Base-by-base conservation (phyloP, 768 basidiomycete species). In the Clitopilus hobsonii region DNA sequence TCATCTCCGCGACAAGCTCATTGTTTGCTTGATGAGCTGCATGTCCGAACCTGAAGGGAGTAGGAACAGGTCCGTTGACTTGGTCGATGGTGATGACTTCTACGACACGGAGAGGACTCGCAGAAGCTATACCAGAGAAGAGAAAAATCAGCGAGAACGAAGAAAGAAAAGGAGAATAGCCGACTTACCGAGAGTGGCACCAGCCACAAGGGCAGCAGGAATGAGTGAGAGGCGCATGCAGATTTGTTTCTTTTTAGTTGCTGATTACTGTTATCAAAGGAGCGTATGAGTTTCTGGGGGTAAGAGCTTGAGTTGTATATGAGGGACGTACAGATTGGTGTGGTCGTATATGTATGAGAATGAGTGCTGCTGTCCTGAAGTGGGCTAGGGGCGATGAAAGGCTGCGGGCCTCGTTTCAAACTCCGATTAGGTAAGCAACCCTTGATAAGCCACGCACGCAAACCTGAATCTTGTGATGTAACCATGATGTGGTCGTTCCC, bases 41-140 rank as follows among this genome's bases (percentile, higher is more conserved):
- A 49, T 70, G 70, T 11, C 75, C 77, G 41, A 74, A 67, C 11
- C 75, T 76, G 47, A 74, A 67, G 52, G 72, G 74, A 38, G 77
- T 66, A 16, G 61, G 24, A 27, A 51, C 32, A 16, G 38, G 36
- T 11, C 58, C 57, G 28, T 62, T 56, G 16, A 30, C 32, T 49
- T 38, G 57, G 55, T 51, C 63, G 1, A 70, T 59, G n/a, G 71
- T 66, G 16, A 83, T 60, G 38, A 85, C 70, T 20, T 80, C 72
- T n/a, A n/a, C n/a, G 56, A 86, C 65, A 48, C 84, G 82, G 57
- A 72, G 74, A 36, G 83, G 80, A 49, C 67, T 62, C 50, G 75
- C 82, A 59, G 79, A 71, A 60, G 57, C 67, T 72, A 22, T 5
- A 41, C 1, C 29, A 49, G 45, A 28, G 5, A 20, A 20, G 27